Base-by-base conservation (phyloP, 352 stramenopile genomes). In the Phytopythium aichiense region DNA sequence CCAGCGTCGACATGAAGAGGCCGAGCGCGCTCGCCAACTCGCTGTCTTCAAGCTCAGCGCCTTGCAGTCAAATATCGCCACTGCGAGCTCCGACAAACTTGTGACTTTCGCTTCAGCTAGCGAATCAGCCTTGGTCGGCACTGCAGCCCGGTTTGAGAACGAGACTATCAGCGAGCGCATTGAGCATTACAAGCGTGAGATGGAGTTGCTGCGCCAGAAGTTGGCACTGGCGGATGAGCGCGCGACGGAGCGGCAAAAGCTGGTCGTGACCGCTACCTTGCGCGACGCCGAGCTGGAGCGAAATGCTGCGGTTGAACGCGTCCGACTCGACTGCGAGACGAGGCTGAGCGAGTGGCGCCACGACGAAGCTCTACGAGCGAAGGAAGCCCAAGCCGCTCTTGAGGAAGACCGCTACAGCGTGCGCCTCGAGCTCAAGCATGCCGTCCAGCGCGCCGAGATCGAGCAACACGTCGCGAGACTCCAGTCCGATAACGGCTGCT, bases 331-430 rank as follows among this genome's bases (percentile, higher is more conserved):
- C 37, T 83, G 71, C 49, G 73, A 86, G 56, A 74, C 79, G 25
- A 59, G 60, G 31, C 37, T 86, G 48, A 79, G 77, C 52, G 67
- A 84, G 28, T 81, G 79, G 81, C 66, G 76, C 31, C 74, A 89
- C 35, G 64, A 83, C 30, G 76, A 87, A 65, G 69, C 77, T 46
- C 59, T 91, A 33, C 70, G 76, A 23, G 73, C 71, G 8, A 87
- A 87, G 20, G 73, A 91, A 52, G 66, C 67, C 15, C 73, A 88
- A 52, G 68, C 57, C 12, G 69, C 77, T 8, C 66, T 88, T 74
- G 79, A 88, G 16, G 71, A 87, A 64, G 81, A 89, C 63, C 73
- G 79, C 15, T 87, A 88, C 65, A 89, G 79, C 49, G 77, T 88
- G 49, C 58, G 81, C 8, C 58, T 89, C 20, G 79, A 89, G 63